These are phyloP conservation scores for Globisporangium echinulatum DNA, from an alignment of 352 stramenopile genomes.

Conservation along the genomic window DNA sequence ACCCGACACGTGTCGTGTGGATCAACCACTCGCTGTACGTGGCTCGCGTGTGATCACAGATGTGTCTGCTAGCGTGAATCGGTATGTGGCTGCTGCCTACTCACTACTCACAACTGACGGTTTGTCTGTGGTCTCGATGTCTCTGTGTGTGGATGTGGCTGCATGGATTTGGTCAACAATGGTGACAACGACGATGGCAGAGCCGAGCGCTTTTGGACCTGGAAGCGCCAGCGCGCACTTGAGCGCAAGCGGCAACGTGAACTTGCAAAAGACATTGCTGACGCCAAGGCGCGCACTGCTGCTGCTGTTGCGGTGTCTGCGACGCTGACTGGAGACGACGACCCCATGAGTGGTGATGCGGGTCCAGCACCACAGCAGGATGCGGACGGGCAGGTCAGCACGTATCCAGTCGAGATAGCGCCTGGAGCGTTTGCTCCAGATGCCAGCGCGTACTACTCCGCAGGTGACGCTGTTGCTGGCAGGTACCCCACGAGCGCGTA, in stretches of 20 bases:
- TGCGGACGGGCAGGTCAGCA: neutral
- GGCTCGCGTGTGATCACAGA: too few species aligned
- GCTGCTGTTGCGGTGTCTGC: neutral
- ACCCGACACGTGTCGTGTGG: conserved; percentile 53
- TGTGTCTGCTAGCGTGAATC: too few species aligned
- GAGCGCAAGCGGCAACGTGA: conserved; percentile 18
- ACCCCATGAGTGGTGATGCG: too few species aligned
- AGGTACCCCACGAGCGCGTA: too few species aligned
- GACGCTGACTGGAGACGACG: too few species aligned
- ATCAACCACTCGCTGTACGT: conserved; percentile 63
- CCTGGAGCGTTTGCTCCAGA: neutral
- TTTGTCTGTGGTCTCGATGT: conserved; percentile 3
- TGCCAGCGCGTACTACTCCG: neutral
- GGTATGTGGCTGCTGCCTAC: neutral
- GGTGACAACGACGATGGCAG: conserved; percentile 6
- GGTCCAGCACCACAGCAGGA: neutral
- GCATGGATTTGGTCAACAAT: too few species aligned
- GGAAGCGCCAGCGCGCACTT: conserved; percentile 29
- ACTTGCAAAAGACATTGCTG: conserved; percentile 13
- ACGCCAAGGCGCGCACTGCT: conserved; percentile 5
- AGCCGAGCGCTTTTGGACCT: conserved; percentile 43
- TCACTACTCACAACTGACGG: neutral
- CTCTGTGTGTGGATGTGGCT: neutral
- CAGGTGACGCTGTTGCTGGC: too few species aligned
- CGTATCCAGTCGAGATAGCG: neutral